Evolutionary conservation across 1,139 yeast species (phyloP), one percentile per base, ranked within the genome.

Genomic region (Hansenula sp.): DNA sequence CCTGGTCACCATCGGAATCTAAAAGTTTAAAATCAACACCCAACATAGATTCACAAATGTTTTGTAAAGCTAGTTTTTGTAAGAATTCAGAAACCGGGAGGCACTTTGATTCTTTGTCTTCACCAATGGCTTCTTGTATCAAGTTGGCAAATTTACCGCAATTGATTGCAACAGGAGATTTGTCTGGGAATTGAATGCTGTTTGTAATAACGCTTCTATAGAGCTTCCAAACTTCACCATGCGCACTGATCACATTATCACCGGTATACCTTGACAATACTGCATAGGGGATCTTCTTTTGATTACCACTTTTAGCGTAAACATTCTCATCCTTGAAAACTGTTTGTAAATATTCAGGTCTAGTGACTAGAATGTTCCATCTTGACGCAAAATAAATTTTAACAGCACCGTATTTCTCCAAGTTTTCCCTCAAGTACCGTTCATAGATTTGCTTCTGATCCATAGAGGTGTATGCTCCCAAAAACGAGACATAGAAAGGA

Each of bases 241-340:
- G 82, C 1, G 84, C 76, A 52, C 84, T 78, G 27, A 80, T 80
- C 2, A 80, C 68, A 54, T 80, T 80, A 48, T 79, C 84, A 0
- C 86, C 86, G 0, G 84, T 77, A 50, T 80, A 80, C 10, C 67
- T 66, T 0, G 84, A 74, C 32, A 79, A 56, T 2, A 79, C 76
- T 8, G 84, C 71, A 45, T 75, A 67, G 0, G 85, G 84, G 16
- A 78, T 78, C 53, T 80, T 80, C 41, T 68, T 65, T 32, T 79
- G 83, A 47, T 80, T 80, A 0, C 86, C 86, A 54, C 82, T 77
- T 51, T 80, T 80, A 4, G 77, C 76, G 59, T 70, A 80, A 1
- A 68, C 59, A 21, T 70, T 66, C 46, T 77, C 82, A 43, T 78
- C 67, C 51, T 68, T 73, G 48, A 79, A 71, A 5, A 80, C 55